phyloP scores from a whole-genome alignment of 2,329 filamentous ascomycete genomes.

The Pseudogymnoascus sp. region DNA sequence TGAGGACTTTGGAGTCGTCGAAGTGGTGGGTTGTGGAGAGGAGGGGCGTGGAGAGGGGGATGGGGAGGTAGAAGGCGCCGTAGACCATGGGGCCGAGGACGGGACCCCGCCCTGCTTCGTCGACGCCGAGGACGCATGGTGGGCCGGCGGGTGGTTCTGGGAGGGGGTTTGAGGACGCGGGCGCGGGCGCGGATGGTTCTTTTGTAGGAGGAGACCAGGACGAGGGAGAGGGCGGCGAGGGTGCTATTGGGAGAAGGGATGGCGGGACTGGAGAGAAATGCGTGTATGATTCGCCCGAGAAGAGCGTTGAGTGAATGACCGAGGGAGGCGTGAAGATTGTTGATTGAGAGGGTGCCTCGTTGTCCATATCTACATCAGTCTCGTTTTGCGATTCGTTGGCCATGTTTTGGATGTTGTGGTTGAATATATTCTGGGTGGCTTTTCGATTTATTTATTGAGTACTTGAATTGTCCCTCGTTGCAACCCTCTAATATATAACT shows the following conservation, averaged over 20 bases:
- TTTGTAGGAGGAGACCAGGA: conserved; percentile 17
- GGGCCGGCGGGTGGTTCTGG: conserved; percentile 28
- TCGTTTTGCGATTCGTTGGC: conserved; percentile 25
- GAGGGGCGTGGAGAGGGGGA: conserved; percentile 62
- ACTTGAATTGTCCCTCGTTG: background rate
- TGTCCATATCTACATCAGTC: conserved; percentile 23
- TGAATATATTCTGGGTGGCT: background rate
- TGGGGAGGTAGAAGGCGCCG: conserved; percentile 67
- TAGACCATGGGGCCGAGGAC: conserved; percentile 81
- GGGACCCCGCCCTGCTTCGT: conserved; percentile 88
- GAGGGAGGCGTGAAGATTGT: conserved; percentile 61
- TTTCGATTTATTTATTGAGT: background rate
- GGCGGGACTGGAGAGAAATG: conserved; percentile 65
- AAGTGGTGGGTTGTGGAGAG: conserved; percentile 77
- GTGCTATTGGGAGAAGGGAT: conserved; percentile 40
- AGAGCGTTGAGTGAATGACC: conserved; percentile 48
- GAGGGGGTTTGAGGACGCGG: conserved; percentile 18
- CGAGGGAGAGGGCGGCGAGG: conserved; percentile 16
- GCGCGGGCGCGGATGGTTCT: conserved; percentile 25
- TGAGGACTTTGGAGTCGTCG: conserved; percentile 91
- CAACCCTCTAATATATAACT: background rate
- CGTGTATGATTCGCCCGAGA: conserved; percentile 60
- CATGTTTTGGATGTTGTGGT: conserved; percentile 24
- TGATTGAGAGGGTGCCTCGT: conserved; percentile 29
- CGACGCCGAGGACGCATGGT: conserved; percentile 76